Conservation (phyloP, 2,329 filamentous ascomycete genomes). For the Cercospora zeina region DNA sequence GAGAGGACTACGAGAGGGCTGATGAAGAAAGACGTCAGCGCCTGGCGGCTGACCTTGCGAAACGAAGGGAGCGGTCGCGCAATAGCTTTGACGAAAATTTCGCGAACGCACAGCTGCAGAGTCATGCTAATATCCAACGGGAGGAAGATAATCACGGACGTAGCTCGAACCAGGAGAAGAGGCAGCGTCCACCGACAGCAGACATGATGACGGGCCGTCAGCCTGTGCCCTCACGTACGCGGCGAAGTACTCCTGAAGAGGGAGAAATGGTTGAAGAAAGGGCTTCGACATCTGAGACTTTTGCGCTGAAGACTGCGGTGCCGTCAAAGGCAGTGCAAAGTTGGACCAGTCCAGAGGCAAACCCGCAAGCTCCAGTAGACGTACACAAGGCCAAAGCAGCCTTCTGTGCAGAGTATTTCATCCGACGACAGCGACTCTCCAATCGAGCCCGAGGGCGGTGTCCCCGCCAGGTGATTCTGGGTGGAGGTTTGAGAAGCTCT, state of each 20-base stretch:
- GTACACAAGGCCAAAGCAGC: not conserved
- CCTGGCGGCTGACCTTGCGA: not conserved
- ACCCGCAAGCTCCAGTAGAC: not conserved
- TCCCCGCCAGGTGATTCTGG: not conserved
- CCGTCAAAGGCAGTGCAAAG: not conserved
- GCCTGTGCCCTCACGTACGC: not conserved
- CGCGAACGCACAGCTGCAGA: not conserved
- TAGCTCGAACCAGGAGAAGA: not conserved
- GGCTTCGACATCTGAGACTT: not conserved
- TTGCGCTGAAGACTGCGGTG: not conserved
- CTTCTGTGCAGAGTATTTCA: not conserved
- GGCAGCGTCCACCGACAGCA: not conserved
- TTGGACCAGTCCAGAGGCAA: not conserved
- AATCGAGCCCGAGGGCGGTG: conserved; percentile 1
- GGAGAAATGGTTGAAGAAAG: not conserved
- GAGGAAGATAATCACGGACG: not conserved
- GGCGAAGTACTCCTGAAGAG: not conserved
- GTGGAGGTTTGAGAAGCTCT: conserved; percentile 9
- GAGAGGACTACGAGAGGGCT: not conserved
- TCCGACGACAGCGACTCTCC: conserved; percentile 4
- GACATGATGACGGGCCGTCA: not conserved
- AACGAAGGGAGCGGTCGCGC: not conserved
- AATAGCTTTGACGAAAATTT: not conserved
- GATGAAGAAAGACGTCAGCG: not conserved
- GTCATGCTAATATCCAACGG: not conserved